Base-by-base conservation (phyloP, 2,329 filamentous ascomycete species). In the Cladophialophora psammophila region DNA sequence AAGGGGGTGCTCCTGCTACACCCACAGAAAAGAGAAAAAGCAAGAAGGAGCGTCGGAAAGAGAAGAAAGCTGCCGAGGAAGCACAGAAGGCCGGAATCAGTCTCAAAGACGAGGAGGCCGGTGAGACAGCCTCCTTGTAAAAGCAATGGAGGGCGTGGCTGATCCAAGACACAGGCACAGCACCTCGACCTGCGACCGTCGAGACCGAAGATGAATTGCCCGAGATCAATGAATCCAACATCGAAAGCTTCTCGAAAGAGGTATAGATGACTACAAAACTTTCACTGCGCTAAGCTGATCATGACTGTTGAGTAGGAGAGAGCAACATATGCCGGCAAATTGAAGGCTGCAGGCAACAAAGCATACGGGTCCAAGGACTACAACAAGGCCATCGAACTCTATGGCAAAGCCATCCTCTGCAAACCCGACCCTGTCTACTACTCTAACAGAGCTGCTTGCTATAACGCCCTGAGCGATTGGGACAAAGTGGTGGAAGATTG, bases 341-440 rank as follows among this genome's bases (percentile, higher is more conserved):
- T 99, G 73, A 99, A 99, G 85, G 92, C 92, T 69, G 91, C 92
- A 34, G 95, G 95, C 68, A 99, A 99, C 86, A 96, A 95, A 82
- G 93, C 95, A 7, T 99, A 97, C 76, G 93, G 93, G 68, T 89
- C 90, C 73, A 98, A 97, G 83, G 91, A 96, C 76, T 97, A 97
- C 82, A 90, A 93, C 81, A 89, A 88, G 75, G 95, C 95, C 73
- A 99, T 99, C 77, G 91, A 94, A 4, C 88, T 99, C 40, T 99
- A 99, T 82, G 92, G 92, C 72, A 92, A 96, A 83, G 95, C 95
- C 59, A 96, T 99, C 75, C 84, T 98, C 60, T 98, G 95, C 90
- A 96, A 95, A 83, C 91, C 94, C 65, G 95, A 99, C 76, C 93
- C 95, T 36, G 94, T 99, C 78, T 99, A 95, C 86, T 99, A 96